These are phyloP conservation scores for Sequoia sempervirens DNA, from an alignment of 75 land plant species.

Conservation along the genomic window DNA sequence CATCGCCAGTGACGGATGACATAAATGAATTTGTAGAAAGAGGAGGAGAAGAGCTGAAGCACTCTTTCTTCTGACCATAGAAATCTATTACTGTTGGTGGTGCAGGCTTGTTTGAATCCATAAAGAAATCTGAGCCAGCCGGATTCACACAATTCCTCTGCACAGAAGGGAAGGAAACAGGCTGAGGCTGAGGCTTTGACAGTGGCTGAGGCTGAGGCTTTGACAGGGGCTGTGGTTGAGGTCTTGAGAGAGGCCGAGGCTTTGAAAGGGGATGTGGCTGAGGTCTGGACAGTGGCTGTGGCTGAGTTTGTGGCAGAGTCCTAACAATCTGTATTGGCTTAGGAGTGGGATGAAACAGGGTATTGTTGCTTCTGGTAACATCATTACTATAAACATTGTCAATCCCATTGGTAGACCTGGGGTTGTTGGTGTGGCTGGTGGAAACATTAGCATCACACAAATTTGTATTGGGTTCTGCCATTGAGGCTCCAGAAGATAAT, in stretches of 20 bases:
- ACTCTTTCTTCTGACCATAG: constrained; percentile 26
- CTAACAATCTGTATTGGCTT: background rate
- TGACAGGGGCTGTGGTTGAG: background rate
- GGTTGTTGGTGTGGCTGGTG: background rate
- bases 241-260: constrained; percentile 2
- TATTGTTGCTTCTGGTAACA: background rate
- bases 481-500: background rate
- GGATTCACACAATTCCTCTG: background rate
- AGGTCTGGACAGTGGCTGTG: background rate
- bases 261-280: background rate
- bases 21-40: constrained; percentile 54
- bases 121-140: background rate
- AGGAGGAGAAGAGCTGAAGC: constrained; percentile 32
- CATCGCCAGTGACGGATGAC: constrained; percentile 65
- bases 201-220: background rate
- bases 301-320: constrained; percentile 13
- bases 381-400: background rate
- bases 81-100: constrained; percentile 12
- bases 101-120: constrained; percentile 8
- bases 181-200: background rate
- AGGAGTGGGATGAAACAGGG: background rate
- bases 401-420: background rate
- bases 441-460: background rate
- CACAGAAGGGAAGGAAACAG: constrained; percentile 10
- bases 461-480: background rate